Evolutionary conservation across 495 filamentous ascomycete genomes (phyloP).

Genomic region (Letharia lupina): DNA sequence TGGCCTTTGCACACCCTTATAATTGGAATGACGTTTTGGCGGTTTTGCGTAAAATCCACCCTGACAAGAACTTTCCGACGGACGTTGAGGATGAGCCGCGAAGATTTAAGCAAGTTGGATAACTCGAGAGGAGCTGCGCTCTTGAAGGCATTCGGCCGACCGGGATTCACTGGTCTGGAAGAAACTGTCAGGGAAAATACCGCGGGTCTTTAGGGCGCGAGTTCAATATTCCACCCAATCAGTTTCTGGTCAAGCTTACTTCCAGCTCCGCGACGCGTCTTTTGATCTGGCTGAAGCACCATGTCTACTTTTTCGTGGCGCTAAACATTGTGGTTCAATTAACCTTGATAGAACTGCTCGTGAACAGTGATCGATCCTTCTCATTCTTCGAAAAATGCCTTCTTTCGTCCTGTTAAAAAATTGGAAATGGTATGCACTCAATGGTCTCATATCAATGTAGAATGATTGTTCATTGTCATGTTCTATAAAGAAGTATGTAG

Average conservation of each 20-base stretch:
- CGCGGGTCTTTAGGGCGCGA: background rate
- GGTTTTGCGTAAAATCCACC: constrained; percentile 20
- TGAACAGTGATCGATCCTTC: too few species aligned
- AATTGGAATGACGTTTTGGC: constrained; percentile 34
- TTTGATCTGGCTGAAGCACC: background rate
- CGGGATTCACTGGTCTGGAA: constrained; percentile 21
- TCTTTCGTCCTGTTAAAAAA: too few species aligned
- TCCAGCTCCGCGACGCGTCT: background rate
- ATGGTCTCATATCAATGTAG: too few species aligned
- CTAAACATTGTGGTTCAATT: background rate
- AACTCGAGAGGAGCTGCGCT: constrained; percentile 21
- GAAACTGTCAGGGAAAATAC: constrained; percentile 15
- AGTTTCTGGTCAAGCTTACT: background rate
- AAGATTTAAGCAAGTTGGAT: constrained; percentile 25
- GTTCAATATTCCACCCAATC: background rate
- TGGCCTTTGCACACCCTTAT: constrained; percentile 35
- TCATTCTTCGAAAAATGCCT: too few species aligned
- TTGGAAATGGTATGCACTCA: too few species aligned
- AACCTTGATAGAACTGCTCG: background rate
- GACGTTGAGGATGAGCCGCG: constrained; percentile 24
- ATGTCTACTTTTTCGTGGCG: background rate
- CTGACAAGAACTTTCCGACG: constrained; percentile 25
- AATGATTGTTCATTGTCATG: too few species aligned
- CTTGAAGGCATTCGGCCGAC: constrained; percentile 21
- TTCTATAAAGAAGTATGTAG: too few species aligned